phyloP scores from a whole-genome alignment of 2,329 filamentous ascomycete species.

The Neonectria magnoliae region DNA sequence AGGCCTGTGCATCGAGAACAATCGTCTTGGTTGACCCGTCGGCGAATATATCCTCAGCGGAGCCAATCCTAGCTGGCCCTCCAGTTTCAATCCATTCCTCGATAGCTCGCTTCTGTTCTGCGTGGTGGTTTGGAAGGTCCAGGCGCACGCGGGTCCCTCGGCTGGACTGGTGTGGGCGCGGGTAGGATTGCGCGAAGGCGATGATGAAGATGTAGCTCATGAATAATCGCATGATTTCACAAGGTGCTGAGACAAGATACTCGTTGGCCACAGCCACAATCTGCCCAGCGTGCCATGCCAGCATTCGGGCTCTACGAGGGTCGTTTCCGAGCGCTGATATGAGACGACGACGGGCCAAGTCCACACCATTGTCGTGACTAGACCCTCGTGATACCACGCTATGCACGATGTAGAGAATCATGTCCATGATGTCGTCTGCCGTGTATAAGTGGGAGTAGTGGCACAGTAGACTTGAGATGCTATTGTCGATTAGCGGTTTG shows the following conservation, averaged over 20 bases:
- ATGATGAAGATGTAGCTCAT: conserved; percentile 46
- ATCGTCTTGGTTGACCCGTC: conserved; percentile 29
- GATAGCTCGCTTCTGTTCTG: conserved; percentile 12
- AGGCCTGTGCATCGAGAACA: conserved; percentile 37
- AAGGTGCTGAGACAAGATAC: conserved; percentile 44
- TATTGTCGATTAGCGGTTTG: conserved; percentile 21
- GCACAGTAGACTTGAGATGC: conserved; percentile 41
- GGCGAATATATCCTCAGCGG: conserved; percentile 33
- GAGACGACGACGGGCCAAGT: conserved; percentile 38
- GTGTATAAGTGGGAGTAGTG: conserved; percentile 45
- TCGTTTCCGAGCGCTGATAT: conserved; percentile 35
- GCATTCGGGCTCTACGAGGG: conserved; percentile 29
- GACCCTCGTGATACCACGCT: conserved; percentile 33
- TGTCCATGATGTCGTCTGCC: conserved; percentile 41
- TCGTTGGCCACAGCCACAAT: conserved; percentile 45
- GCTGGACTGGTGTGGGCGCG: not conserved
- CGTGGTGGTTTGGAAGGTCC: conserved; percentile 31
- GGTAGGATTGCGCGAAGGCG: conserved; percentile 40
- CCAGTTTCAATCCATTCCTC: conserved; percentile 39
- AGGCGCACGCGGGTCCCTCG: conserved; percentile 23
- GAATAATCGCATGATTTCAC: conserved; percentile 46
- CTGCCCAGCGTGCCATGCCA: conserved; percentile 45
- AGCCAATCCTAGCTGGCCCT: conserved; percentile 40
- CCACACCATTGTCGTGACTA: conserved; percentile 28
- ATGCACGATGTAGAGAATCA: conserved; percentile 45